Percentiles rank a stretch among this genome's conserved stretches.
phyloP scores from a whole-genome alignment of 2,329 filamentous ascomycete genomes.

The Arthrobotrys musiformis region DNA sequence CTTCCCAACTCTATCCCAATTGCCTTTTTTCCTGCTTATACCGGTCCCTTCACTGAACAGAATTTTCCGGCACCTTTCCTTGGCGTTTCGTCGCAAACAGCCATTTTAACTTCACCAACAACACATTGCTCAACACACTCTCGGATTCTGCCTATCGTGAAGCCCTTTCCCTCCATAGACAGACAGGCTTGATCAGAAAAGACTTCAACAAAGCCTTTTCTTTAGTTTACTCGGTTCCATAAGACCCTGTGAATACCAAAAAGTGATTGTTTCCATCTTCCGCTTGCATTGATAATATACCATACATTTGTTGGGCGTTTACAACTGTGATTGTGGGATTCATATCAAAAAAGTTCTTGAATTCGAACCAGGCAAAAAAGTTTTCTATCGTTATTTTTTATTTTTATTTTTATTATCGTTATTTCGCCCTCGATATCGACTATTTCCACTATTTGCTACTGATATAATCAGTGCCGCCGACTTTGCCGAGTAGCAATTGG shows the following conservation, averaged over 20 bases:
- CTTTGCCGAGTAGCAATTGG: slow-evolving; percentile 47
- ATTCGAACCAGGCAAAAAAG: slow-evolving; percentile 27
- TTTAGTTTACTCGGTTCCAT: slow-evolving; percentile 24
- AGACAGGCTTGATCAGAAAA: slow-evolving; percentile 8
- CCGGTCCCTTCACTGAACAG: slow-evolving; percentile 28
- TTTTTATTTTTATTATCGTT: too few relatives aligned
- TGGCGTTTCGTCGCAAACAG: slow-evolving; percentile 48
- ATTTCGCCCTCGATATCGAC: slow-evolving; percentile 10
- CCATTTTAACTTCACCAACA: slow-evolving; percentile 33
- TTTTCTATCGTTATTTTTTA: too few relatives aligned
- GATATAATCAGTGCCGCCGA: slow-evolving; percentile 35
- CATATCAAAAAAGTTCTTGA: slow-evolving; percentile 43
- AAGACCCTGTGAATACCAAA: slow-evolving; percentile 40
- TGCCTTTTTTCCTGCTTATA: slow-evolving; percentile 14
- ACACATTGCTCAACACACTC: slow-evolving; percentile 36
- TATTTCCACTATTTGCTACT: slow-evolving; percentile 6
- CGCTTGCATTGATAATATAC: slow-evolving; percentile 36
- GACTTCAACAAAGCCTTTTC: not conserved
- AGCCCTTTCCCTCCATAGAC: not conserved
- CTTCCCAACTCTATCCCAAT: slow-evolving; percentile 23
- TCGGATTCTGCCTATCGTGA: slow-evolving; percentile 23
- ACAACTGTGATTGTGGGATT: slow-evolving; percentile 29
- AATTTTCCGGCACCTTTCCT: slow-evolving; percentile 51
- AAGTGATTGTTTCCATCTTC: slow-evolving; percentile 33
- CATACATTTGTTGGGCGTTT: slow-evolving; percentile 52